phyloP scores from a whole-genome alignment of 768 basidiomycete species.

The Hericium erinaceus region DNA sequence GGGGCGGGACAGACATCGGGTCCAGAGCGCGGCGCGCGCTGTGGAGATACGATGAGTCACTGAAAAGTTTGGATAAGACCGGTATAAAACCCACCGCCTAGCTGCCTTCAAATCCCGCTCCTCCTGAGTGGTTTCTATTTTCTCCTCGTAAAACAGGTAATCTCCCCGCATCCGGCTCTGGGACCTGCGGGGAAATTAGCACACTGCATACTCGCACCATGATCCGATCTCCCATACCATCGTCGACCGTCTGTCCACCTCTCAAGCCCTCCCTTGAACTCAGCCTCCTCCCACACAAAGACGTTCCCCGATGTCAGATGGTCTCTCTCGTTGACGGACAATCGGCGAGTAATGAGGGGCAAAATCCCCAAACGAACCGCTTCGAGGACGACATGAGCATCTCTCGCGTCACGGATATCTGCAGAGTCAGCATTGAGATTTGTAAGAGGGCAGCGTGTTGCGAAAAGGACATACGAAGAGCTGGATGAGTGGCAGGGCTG shows the following conservation, averaged over 20 bases:
- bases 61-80: background rate
- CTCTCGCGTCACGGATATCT: slow-evolving; percentile 76
- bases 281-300: slow-evolving; percentile 83
- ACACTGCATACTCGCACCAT: too few species aligned
- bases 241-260: slow-evolving; percentile 79
- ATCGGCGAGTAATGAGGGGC: slow-evolving; percentile 60
- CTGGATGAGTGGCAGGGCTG: background rate
- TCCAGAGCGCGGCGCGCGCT: slow-evolving; percentile 55
- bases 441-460: background rate
- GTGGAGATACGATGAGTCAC: background rate
- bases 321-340: slow-evolving; percentile 63
- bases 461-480: background rate
- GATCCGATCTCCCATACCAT: slow-evolving; percentile 37
- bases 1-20: slow-evolving; percentile 45
- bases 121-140: slow-evolving; percentile 71
- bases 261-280: slow-evolving; percentile 49
- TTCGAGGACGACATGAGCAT: slow-evolving; percentile 69
- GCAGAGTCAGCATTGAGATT: background rate
- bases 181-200: slow-evolving; percentile 38
- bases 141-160: slow-evolving; percentile 79
- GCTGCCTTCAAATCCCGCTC: slow-evolving; percentile 74
- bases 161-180: slow-evolving; percentile 80
- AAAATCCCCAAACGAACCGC: slow-evolving; percentile 64
- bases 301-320: slow-evolving; percentile 64
- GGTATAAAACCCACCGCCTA: slow-evolving; percentile 42